Evolutionary conservation across 805 yeast genomes (phyloP).

Genomic region (Starmerella gropengiesseri): DNA sequence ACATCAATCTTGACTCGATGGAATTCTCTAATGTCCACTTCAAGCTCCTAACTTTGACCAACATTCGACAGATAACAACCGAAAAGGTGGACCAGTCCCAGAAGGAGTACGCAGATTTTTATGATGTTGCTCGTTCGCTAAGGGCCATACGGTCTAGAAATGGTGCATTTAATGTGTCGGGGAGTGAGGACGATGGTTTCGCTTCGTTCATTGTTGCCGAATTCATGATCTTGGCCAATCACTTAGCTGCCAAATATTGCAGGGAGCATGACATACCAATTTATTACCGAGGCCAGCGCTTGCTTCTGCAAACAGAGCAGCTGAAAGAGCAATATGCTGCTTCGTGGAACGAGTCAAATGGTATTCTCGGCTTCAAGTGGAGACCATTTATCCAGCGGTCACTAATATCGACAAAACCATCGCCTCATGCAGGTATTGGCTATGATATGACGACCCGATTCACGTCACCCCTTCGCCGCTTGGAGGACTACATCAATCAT

Average conservation of each 20-base stretch:
- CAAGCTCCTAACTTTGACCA: constrained; percentile 3
- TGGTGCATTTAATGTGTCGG: constrained; percentile 35
- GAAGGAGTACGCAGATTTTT: constrained; percentile 25
- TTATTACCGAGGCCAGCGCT: constrained; percentile 24
- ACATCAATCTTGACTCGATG: constrained; percentile 5
- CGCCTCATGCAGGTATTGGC: constrained; percentile 53
- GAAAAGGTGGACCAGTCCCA: not conserved
- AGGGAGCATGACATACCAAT: constrained; percentile 23
- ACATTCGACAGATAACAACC: not conserved
- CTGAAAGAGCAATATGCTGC: constrained; percentile 1
- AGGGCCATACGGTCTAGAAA: constrained; percentile 27
- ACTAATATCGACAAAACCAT: constrained; percentile 37
- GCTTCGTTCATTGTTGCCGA: constrained; percentile 52
- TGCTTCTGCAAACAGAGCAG: constrained; percentile 18
- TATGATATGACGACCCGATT: constrained; percentile 54
- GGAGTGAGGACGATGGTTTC: constrained; percentile 3
- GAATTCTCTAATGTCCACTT: constrained; percentile 3
- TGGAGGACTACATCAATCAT: constrained; percentile 69
- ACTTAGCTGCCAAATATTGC: constrained; percentile 29
- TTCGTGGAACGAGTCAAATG: constrained; percentile 4
- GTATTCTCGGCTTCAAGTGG: constrained; percentile 30
- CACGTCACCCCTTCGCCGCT: constrained; percentile 83
- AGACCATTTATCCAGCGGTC: constrained; percentile 45
- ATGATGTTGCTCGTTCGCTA: constrained; percentile 28
- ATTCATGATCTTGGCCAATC: constrained; percentile 70